A percentile compares a stretch with the other conserved stretches of the same genome.
Evolutionary conservation across 176 grass and related monocot genomes (phyloP).

Genomic region (Oropetium thomaeum): DNA sequence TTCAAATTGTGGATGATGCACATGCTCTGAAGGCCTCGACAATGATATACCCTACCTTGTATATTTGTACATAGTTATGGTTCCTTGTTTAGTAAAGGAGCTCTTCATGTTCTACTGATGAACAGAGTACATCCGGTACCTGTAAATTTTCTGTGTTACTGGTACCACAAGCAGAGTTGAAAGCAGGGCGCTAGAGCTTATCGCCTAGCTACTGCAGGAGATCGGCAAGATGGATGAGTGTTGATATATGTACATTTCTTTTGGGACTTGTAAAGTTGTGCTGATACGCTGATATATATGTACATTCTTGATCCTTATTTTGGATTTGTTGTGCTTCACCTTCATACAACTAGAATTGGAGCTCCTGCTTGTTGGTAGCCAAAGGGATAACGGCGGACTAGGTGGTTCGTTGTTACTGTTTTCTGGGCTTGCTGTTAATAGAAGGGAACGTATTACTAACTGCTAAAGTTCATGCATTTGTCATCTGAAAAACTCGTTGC

Average conservation of each 20-base stretch:
- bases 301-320: background rate
- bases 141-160: conserved; percentile 34
- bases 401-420: too few species aligned
- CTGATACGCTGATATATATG: too few species aligned
- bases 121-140: conserved; percentile 22
- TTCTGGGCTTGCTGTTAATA: too few species aligned
- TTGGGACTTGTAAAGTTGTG: conserved; percentile 12
- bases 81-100: conserved; percentile 38
- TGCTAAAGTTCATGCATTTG: too few species aligned
- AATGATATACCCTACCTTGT: conserved; percentile 12
- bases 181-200: background rate
- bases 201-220: background rate
- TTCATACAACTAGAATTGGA: background rate
- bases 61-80: conserved; percentile 33
- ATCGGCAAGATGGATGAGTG: background rate
- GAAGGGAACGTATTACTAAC: too few species aligned
- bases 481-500: too few species aligned
- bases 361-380: background rate
- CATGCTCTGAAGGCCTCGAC: conserved; percentile 59
- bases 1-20: conserved; percentile 86
- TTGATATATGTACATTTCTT: conserved; percentile 10
- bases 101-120: conserved; percentile 6
- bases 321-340: background rate
- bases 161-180: conserved; percentile 6
- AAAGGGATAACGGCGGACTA: background rate